Conservation (phyloP, 164 flowering plant genomes). For the Echeveria elegans region DNA sequence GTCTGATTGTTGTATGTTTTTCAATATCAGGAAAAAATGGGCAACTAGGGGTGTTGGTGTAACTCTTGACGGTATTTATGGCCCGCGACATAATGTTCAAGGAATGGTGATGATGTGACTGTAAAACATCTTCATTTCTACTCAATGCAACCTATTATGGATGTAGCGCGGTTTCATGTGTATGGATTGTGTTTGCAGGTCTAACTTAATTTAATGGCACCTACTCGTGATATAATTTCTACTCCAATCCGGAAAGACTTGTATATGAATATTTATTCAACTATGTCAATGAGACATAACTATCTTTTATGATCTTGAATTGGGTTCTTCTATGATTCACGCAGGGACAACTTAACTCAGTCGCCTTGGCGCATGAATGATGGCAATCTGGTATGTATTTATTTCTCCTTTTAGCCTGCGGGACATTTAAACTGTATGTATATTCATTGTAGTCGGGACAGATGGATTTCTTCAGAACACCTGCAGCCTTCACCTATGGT, state of each 20-base stretch:
- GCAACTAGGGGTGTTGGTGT: background rate
- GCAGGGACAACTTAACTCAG: conserved; percentile 1
- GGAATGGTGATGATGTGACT: background rate
- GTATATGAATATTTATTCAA: background rate
- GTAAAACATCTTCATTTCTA: background rate
- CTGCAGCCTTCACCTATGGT: background rate
- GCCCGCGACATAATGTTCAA: background rate
- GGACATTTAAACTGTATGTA: background rate
- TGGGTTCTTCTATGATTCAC: background rate
- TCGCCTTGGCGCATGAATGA: background rate
- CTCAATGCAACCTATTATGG: background rate
- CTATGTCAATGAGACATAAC: background rate
- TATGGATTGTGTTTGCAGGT: background rate
- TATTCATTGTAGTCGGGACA: background rate
- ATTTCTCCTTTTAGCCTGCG: background rate
- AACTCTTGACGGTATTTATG: background rate
- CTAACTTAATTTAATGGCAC: conserved; percentile 5
- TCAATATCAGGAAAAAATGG: background rate
- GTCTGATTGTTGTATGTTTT: background rate
- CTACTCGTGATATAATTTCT: background rate
- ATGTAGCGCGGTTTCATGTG: background rate
- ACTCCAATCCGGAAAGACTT: conserved; percentile 4
- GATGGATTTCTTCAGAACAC: conserved; percentile 4
- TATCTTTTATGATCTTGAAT: background rate
- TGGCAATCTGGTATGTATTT: background rate